Percentiles rank a stretch among this genome's conserved stretches.
These are phyloP conservation scores for Herpetomonas samuelpessoai DNA, from an alignment of 208 protist species.

Conservation along the genomic window DNA sequence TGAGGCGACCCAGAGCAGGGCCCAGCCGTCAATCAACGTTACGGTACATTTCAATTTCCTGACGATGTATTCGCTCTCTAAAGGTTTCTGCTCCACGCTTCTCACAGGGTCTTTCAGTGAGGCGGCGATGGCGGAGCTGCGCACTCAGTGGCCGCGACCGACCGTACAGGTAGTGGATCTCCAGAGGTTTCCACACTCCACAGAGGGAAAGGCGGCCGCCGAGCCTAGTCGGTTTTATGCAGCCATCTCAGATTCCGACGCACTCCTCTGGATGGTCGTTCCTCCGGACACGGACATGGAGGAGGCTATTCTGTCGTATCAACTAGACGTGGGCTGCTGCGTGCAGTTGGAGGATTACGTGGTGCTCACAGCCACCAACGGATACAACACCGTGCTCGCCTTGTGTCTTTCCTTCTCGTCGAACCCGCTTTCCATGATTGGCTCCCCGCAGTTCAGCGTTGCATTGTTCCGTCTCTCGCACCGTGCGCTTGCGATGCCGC, in stretches of 20 bases:
- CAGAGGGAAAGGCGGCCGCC: neutral
- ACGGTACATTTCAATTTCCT: neutral
- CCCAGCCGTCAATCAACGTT: too few species aligned
- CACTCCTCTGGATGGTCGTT: slow-evolving; percentile 61
- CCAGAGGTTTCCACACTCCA: slow-evolving; percentile 50
- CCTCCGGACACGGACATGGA: slow-evolving; percentile 52
- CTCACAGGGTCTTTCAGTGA: slow-evolving; percentile 22
- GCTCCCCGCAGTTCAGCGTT: slow-evolving; percentile 27
- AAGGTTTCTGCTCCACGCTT: slow-evolving; percentile 53
- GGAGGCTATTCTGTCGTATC: slow-evolving; percentile 43
- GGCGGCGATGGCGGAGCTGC: slow-evolving; percentile 14
- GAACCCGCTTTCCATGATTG: slow-evolving; percentile 50
- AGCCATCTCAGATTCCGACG: slow-evolving; percentile 51
- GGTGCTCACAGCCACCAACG: slow-evolving; percentile 52
- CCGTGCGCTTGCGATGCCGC: neutral
- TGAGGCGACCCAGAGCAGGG: too few species aligned
- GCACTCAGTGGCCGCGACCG: slow-evolving; percentile 30
- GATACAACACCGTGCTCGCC: slow-evolving; percentile 65
- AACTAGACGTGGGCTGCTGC: slow-evolving; percentile 74
- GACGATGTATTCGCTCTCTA: slow-evolving; percentile 39
- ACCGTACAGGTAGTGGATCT: slow-evolving; percentile 81
- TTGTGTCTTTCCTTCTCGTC: slow-evolving; percentile 34
- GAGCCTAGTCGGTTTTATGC: slow-evolving; percentile 67
- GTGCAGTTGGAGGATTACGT: slow-evolving; percentile 50
- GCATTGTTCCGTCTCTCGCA: slow-evolving; percentile 23